A percentile compares a stretch with the other conserved stretches of the same genome.
phyloP scores from a whole-genome alignment of 2,329 filamentous ascomycete genomes.

The Trichoderma atroviride region DNA sequence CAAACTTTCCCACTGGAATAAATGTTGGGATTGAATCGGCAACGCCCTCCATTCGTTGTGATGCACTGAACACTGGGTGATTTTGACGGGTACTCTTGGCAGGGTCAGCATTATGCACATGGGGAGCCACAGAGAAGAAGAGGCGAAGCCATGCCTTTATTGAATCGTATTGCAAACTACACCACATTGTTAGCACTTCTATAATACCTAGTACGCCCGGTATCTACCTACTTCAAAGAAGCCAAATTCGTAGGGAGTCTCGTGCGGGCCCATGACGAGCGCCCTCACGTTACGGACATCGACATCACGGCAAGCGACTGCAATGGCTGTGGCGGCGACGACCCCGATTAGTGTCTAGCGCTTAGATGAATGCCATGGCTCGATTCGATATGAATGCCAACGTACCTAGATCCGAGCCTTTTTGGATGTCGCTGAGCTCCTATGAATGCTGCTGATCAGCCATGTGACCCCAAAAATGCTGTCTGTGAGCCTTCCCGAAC shows the following conservation, averaged over 20 bases:
- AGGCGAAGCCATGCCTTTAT: constrained; percentile 58
- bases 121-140: too few relatives aligned
- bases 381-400: constrained; percentile 24
- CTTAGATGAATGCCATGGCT: neutral
- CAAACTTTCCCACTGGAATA: constrained; percentile 92
- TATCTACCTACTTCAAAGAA: constrained; percentile 78
- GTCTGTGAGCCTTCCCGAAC: constrained; percentile 43
- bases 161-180: constrained; percentile 77
- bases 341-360: neutral
- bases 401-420: constrained; percentile 80
- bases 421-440: constrained; percentile 86
- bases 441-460: constrained; percentile 41
- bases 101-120: neutral
- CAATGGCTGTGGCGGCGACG: constrained; percentile 62
- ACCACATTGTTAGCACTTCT: constrained; percentile 13
- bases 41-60: constrained; percentile 87
- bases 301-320: constrained; percentile 82
- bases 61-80: constrained; percentile 65
- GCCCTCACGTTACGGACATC: constrained; percentile 88
- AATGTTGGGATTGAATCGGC: constrained; percentile 96
- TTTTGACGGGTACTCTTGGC: constrained; percentile 76
- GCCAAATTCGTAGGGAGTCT: constrained; percentile 94
- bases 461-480: neutral
- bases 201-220: neutral
- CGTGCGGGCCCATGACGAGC: constrained; percentile 87